These are phyloP conservation scores for Phytophthora palmivora DNA, from an alignment of 352 stramenopile genomes.

Conservation along the genomic window DNA sequence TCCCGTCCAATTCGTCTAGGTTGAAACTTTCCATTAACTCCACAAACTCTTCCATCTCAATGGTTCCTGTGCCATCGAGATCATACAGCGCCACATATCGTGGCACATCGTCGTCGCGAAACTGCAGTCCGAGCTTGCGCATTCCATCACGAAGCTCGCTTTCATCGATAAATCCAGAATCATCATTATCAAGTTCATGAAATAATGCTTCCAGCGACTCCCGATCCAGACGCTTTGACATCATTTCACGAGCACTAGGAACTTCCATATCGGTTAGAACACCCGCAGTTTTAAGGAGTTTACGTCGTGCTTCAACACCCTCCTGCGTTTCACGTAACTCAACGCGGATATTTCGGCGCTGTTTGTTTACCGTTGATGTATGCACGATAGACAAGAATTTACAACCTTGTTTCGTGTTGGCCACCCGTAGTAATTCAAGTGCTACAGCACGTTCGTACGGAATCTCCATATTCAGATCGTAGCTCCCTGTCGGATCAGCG, in stretches of 20 bases:
- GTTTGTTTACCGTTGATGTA: slow-evolving; percentile 44
- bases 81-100: slow-evolving; percentile 78
- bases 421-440: slow-evolving; percentile 71
- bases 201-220: slow-evolving; percentile 65
- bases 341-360: slow-evolving; percentile 62
- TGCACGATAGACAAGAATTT: slow-evolving; percentile 84
- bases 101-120: slow-evolving; percentile 71
- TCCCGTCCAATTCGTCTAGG: slow-evolving; percentile 43
- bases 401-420: slow-evolving; percentile 80
- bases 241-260: slow-evolving; percentile 29
- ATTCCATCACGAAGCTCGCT: slow-evolving; percentile 61
- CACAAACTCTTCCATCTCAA: slow-evolving; percentile 82
- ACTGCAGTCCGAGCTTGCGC: slow-evolving; percentile 50
- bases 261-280: slow-evolving; percentile 59
- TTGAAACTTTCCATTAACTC: slow-evolving; percentile 82
- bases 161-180: slow-evolving; percentile 68
- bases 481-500: slow-evolving; percentile 71
- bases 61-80: slow-evolving; percentile 71
- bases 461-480: slow-evolving; percentile 80
- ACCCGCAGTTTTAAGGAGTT: slow-evolving; percentile 71
- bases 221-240: slow-evolving; percentile 46
- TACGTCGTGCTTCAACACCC: slow-evolving; percentile 44
- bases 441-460: slow-evolving; percentile 79
- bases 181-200: slow-evolving; percentile 68
- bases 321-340: slow-evolving; percentile 62